Conservation (phyloP, 2,329 filamentous ascomycete genomes). For the Venturia pyrina region DNA sequence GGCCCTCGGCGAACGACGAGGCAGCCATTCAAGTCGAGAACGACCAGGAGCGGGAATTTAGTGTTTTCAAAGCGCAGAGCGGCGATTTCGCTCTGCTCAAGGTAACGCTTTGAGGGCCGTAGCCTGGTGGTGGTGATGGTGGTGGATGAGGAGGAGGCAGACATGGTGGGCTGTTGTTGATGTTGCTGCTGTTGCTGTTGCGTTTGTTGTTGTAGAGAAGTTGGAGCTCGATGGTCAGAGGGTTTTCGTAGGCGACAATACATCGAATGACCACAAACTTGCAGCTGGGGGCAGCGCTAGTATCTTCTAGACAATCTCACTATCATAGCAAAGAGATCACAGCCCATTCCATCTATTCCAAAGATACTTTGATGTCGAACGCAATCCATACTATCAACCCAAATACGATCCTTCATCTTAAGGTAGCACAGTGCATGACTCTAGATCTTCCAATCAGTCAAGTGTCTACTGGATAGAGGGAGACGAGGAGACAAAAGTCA, state of each 20-base stretch:
- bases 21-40: slow-evolving; percentile 12
- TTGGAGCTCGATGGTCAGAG: not conserved
- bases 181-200: no score
- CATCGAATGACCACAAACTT: not conserved
- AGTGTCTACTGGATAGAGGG: no score
- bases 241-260: not conserved
- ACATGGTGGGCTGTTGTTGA: not conserved
- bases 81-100: not conserved
- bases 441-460: no score
- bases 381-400: no score
- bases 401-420: no score
- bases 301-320: not conserved
- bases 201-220: not conserved
- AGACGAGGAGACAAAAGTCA: no score
- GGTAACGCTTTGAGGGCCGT: not conserved
- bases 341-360: not conserved
- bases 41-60: not conserved
- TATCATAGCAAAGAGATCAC: not conserved
- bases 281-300: not conserved
- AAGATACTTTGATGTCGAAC: no score
- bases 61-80: not conserved
- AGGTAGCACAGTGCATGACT: no score
- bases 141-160: not conserved
- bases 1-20: not conserved
- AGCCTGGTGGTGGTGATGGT: not conserved